Base-by-base conservation (phyloP, 768 basidiomycete genomes). In the Trametes cubensis region DNA sequence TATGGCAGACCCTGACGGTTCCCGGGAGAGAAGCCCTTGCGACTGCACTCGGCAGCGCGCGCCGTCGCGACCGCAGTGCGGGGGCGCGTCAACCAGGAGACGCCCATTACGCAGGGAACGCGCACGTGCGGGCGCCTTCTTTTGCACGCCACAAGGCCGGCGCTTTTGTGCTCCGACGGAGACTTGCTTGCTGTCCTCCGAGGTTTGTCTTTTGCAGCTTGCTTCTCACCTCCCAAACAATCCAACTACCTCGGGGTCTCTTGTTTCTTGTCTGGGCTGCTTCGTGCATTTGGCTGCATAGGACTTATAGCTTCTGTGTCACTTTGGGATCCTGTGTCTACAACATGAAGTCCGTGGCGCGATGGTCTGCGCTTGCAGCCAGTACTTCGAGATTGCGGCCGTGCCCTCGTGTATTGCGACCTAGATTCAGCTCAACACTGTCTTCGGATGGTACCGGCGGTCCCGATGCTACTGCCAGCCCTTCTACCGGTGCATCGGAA, bases 61-160 rank as follows among this genome's bases (percentile, higher is more conserved):
- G 46, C 58, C 58, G 48, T 47, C 51, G 50, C 42, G 50, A 45
- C 49, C 13, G 48, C 45, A 21, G 26, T 25, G 42, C 23, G 58
- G 34, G 38, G 17, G 30, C 47, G 30, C 47, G 26, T 28, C 41
- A 25, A 28, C 15, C 42, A 20, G 7, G 18, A 49, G 28, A 26
- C 48, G 48, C 48, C 48, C 48, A 49, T 49, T 15, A 28, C 25
- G 14, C 14, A 28, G 5, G 42, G 20, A 34, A 28, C 48, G 48
- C 14, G 25, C 48, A 49, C 48, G 48, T 49, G 48, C 48, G 10
- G 20, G 48, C 48, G 48, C 14, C 23, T 49, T 11, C 17, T 30
- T 49, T 49, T 49, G 25, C 48, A 23, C 48, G 48, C 48, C 48
- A 49, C 48, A 13, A 49, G 23, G 15, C 18, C 26, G 48, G 48